phyloP scores from a whole-genome alignment of 495 filamentous ascomycete genomes.

The Daldinia caldariorum region DNA sequence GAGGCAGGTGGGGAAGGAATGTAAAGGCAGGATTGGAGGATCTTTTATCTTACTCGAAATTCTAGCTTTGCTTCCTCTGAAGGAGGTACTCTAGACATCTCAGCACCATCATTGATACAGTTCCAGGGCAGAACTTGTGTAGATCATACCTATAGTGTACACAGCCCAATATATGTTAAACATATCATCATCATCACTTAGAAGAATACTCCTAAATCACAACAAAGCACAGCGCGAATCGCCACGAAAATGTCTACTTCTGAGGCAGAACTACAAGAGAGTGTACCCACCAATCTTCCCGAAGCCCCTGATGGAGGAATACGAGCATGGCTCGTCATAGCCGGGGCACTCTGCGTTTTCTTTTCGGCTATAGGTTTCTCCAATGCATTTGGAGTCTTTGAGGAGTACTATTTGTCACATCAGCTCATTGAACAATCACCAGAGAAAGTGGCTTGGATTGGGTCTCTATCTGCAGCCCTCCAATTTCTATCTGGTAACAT shows the following conservation, averaged over 20 bases:
- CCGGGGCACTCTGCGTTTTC: constrained; percentile 46
- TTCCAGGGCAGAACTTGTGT: too few species aligned
- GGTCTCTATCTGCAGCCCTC: constrained; percentile 61
- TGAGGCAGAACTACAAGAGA: constrained; percentile 11
- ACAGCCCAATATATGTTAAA: too few species aligned
- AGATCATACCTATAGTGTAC: too few species aligned
- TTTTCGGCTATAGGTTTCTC: constrained; percentile 69
- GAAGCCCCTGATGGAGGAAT: constrained; percentile 50
- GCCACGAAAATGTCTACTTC: constrained; percentile 21
- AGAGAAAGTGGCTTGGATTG: constrained; percentile 70
- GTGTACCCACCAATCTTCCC: neutral
- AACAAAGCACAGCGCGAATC: neutral
- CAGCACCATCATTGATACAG: too few species aligned
- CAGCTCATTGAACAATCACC: constrained; percentile 58
- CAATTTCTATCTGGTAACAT: constrained; percentile 58
- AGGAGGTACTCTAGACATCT: too few species aligned
- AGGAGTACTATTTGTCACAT: constrained; percentile 66
- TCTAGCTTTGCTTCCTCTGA: too few species aligned
- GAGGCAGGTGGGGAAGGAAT: too few species aligned
- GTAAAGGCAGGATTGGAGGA: too few species aligned
- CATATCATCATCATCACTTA: too few species aligned
- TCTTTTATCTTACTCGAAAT: too few species aligned
- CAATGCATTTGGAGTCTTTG: constrained; percentile 71
- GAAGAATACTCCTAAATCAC: neutral
- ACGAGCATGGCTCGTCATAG: constrained; percentile 49